Conservation (phyloP, 768 basidiomycete genomes). For the Tylopilus plumbeoviolaceoides region DNA sequence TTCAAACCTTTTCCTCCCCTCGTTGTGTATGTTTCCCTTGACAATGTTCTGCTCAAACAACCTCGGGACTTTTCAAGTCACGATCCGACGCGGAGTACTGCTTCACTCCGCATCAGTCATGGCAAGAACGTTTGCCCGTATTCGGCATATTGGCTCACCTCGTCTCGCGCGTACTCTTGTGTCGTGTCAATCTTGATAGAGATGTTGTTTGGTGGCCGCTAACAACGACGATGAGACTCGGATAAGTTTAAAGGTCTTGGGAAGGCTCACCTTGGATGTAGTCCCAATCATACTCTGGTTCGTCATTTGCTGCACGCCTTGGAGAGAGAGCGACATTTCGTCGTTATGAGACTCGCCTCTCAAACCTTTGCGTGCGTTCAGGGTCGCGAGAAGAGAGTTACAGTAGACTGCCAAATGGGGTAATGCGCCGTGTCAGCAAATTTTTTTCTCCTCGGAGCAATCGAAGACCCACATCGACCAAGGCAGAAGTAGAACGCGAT, state of each 20-base stretch:
- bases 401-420: slow-evolving; percentile 46
- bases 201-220: slow-evolving; percentile 44
- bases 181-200: slow-evolving; percentile 68
- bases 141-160: slow-evolving; percentile 15
- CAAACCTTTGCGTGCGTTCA: slow-evolving; percentile 54
- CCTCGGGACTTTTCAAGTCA: slow-evolving; percentile 20
- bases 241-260: too few relatives aligned
- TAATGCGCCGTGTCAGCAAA: not conserved
- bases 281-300: slow-evolving; percentile 9
- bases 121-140: not conserved
- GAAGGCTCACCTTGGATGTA: slow-evolving; percentile 8
- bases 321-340: slow-evolving; percentile 31
- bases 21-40: not conserved
- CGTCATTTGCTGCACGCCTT: slow-evolving; percentile 26
- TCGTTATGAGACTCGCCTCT: slow-evolving; percentile 27
- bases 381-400: slow-evolving; percentile 57
- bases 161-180: slow-evolving; percentile 49
- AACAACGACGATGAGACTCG: not conserved
- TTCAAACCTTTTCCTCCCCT: not conserved
- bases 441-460: too few relatives aligned
- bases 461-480: slow-evolving; percentile 46
- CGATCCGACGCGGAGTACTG: slow-evolving; percentile 20
- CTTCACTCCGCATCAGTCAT: not conserved
- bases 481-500: slow-evolving; percentile 64
- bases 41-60: slow-evolving; percentile 10